Base-by-base conservation (phyloP, 257 asterid genomes). In the Nicotiana knightiana region DNA sequence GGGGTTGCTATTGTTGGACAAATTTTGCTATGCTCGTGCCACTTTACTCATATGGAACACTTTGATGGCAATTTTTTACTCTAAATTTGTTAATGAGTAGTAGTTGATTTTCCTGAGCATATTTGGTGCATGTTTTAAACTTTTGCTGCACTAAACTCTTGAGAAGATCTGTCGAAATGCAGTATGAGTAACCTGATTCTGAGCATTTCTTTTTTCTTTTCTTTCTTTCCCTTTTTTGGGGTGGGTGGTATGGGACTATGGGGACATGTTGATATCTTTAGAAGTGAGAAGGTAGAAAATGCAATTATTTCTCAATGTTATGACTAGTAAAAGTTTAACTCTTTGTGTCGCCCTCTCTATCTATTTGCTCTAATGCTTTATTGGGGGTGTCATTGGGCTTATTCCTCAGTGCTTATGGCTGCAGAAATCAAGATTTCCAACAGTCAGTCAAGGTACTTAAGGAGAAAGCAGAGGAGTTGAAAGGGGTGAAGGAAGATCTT, bases 401-500 rank as follows among this genome's bases (percentile, higher is more conserved):
- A 43, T 51, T n/a, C 82, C 84, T 78, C 68, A 67, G 63, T 82
- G 79, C 80, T 66, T 11, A 76, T 82, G 88, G 64, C 43, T 83
- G 85, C 86, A 96, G 99, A 58, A 91, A 92, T 81, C 90, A 85
- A 81, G 97, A 96, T 24, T 82, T 96, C 39, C 87, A 94, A 82
- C 75, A 89, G 87, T 90, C 99, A 1, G 87, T 96, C 21, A 91
- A 96, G 85, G 96, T 91, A 65, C 85, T 96, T 59, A 93, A 96
- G 84, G 97, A 90, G 85, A 94, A 91, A 84, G 96, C 97, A 0
- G 97, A 91, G 55, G 91, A 88, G 81, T 77, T 93, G 55, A 91
- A 93, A 86, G 97, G 85, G 48, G 97, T 85, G 64, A 96, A 88
- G 86, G 98, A 96, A 86, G 93, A 87, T 83, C 86, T 94, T 84